phyloP scores from a whole-genome alignment of 2,329 filamentous ascomycete genomes.

The Botrytis paeoniae region DNA sequence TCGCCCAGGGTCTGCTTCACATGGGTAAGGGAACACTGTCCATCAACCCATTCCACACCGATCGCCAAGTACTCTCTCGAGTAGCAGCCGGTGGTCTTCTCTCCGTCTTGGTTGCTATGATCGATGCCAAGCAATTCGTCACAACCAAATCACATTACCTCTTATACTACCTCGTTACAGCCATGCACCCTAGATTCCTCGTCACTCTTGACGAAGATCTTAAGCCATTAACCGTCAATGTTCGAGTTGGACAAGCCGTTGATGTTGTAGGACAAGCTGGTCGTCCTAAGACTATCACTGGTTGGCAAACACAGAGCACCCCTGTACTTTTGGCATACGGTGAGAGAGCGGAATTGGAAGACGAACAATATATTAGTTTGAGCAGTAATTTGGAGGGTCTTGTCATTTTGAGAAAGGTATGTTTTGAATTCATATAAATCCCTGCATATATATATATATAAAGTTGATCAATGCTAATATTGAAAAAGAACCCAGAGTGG shows the following conservation, averaged over 20 bases:
- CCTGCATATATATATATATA: background rate
- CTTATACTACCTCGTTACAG: slow-evolving; percentile 93
- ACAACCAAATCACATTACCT: slow-evolving; percentile 76
- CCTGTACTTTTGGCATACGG: slow-evolving; percentile 92
- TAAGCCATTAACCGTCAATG: slow-evolving; percentile 90
- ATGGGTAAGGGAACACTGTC: slow-evolving; percentile 99
- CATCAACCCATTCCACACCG: slow-evolving; percentile 98
- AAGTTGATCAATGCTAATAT: slow-evolving; percentile 18
- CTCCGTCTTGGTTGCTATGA: slow-evolving; percentile 86
- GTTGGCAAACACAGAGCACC: slow-evolving; percentile 99
- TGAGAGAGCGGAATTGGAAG: slow-evolving; percentile 92
- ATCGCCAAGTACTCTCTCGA: slow-evolving; percentile 89
- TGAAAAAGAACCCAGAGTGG: slow-evolving; percentile 53
- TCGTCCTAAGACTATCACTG: slow-evolving; percentile 96
- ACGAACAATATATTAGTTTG: slow-evolving; percentile 93
- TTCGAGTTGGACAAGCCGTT: slow-evolving; percentile 94
- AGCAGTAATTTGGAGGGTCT: slow-evolving; percentile 90
- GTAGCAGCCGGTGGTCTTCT: slow-evolving; percentile 88
- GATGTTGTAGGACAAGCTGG: slow-evolving; percentile 97
- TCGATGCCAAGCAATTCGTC: slow-evolving; percentile 87
- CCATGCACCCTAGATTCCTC: slow-evolving; percentile 95
- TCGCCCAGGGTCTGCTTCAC: slow-evolving; percentile 93
- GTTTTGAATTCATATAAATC: slow-evolving; percentile 31
- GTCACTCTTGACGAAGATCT: slow-evolving; percentile 94
- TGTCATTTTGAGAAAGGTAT: slow-evolving; percentile 94